A percentile compares a stretch with the other conserved stretches of the same genome.
Conservation (phyloP, 192 early-diverging fungal genomes). For the Backusella circina region DNA sequence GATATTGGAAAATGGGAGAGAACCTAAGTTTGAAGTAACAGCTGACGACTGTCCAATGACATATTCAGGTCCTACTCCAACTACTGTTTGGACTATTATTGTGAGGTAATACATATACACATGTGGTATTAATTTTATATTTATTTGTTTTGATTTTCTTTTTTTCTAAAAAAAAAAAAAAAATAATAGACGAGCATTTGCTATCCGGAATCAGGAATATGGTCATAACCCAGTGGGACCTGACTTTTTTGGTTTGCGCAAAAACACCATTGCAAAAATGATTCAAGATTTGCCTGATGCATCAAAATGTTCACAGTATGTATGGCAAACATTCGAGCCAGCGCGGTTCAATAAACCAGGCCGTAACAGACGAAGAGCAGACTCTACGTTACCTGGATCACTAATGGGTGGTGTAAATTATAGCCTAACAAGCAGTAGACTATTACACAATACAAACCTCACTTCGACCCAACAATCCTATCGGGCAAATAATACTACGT, state of each 20-base stretch:
- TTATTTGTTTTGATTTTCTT: constrained; percentile 3
- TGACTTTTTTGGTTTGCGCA: constrained; percentile 89
- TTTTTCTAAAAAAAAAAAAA: not conserved
- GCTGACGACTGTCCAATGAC: constrained; percentile 69
- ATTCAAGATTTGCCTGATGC: constrained; percentile 87
- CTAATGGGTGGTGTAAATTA: constrained; percentile 26
- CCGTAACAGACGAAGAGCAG: constrained; percentile 20
- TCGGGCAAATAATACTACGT: not conserved
- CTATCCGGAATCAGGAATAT: constrained; percentile 74
- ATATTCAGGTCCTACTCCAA: constrained; percentile 64
- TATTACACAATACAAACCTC: not conserved
- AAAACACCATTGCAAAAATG: constrained; percentile 81
- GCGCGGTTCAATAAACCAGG: constrained; percentile 33
- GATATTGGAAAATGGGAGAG: constrained; percentile 76
- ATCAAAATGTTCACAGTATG: constrained; percentile 68
- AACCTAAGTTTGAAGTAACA: constrained; percentile 75
- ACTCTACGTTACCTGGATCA: constrained; percentile 13
- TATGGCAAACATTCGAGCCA: constrained; percentile 63
- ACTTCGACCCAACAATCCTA: not conserved
- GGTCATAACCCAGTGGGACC: constrained; percentile 82
- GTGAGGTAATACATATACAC: constrained; percentile 39
- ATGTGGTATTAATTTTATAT: not conserved
- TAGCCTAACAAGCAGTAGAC: constrained; percentile 22
- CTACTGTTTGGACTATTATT: constrained; percentile 85
- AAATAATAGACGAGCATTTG: constrained; percentile 54